Base-by-base conservation (phyloP, 139 green algal genomes). In the Picochlorum sp. region DNA sequence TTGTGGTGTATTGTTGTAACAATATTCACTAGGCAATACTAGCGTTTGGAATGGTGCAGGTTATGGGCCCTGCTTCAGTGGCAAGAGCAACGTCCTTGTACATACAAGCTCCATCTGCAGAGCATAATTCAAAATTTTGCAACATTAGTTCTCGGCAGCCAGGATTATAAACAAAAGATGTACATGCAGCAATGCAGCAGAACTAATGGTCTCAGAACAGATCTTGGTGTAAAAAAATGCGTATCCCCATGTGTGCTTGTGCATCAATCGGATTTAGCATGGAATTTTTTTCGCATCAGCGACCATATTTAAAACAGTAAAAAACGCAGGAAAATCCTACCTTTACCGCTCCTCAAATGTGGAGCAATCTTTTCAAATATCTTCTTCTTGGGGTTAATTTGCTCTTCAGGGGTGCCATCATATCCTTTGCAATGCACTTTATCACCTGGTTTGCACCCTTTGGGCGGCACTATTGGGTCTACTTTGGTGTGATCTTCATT, bases 351-450 rank as follows among this genome's bases (percentile, higher is more conserved):
- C 31, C 55, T 73, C 36, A 96, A 68, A 43, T 91, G 75, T 12
- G 79, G 77, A 28, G 82, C 74, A 2, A 95, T 68, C 25, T 69
- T 65, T 64, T 94, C 89, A 24, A 91, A 83, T 13, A 90, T 65
- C 72, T 96, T 96, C 76, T 91, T 91, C 71, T 94, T 96, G 18
- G 85, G 88, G 63, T 90, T 83, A 36, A 94, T 67, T 71, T 85
- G 72, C 7, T 72, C 73, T 20, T 84, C 60, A 22, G 84, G 78
- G 24, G 70, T 55, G 16, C 41, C 52, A 22, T 20, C 45, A 53
- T 69, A 85, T 24, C 73, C 75, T 37, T 74, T 57, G 36, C 81
- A 78, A 2, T 33, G 60, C 3, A 97, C 61, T 14, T 80, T 66
- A 62, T 96, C 86, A 3, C 91, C 91, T 5, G 84, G 43, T 3